Conservation (phyloP, 2,329 filamentous ascomycete genomes). For the Colletotrichum spaethianum region DNA sequence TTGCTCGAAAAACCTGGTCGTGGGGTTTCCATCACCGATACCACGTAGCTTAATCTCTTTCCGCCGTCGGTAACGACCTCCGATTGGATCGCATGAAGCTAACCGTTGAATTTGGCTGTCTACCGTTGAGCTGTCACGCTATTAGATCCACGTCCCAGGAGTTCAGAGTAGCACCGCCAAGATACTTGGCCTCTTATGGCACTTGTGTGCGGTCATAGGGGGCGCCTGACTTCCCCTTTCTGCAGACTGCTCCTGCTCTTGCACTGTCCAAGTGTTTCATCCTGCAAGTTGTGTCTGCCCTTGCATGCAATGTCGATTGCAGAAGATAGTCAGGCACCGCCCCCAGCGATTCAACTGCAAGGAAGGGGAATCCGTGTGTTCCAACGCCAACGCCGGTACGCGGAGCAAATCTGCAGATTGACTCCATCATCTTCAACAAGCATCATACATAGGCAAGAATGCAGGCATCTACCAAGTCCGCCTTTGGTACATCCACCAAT, state of each 20-base stretch:
- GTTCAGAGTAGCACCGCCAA: background rate
- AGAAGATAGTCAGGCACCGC: background rate
- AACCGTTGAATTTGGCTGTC: background rate
- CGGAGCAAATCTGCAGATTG: conserved; percentile 31
- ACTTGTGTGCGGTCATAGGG: background rate
- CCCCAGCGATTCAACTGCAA: no score
- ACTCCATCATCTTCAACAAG: conserved; percentile 18
- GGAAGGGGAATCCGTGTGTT: no score
- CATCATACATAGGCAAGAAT: conserved; percentile 24
- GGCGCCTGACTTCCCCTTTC: background rate
- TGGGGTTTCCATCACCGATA: conserved; percentile 5
- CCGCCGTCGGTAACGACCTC: background rate
- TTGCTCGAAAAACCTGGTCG: conserved; percentile 14
- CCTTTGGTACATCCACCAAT: conserved; percentile 17
- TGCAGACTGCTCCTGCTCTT: conserved; percentile 6
- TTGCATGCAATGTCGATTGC: conserved; percentile 2
- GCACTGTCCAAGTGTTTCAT: conserved; percentile 22
- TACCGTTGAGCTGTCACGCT: conserved; percentile 6
- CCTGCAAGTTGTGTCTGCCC: background rate
- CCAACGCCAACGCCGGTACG: conserved; percentile 23
- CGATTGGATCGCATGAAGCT: conserved; percentile 26
- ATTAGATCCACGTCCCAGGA: background rate
- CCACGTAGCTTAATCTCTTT: conserved; percentile 27
- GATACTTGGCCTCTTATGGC: background rate
- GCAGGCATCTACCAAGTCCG: conserved; percentile 18